Conservation (phyloP, 2,329 filamentous ascomycete genomes). For the Purpureocillium takamizusanense region DNA sequence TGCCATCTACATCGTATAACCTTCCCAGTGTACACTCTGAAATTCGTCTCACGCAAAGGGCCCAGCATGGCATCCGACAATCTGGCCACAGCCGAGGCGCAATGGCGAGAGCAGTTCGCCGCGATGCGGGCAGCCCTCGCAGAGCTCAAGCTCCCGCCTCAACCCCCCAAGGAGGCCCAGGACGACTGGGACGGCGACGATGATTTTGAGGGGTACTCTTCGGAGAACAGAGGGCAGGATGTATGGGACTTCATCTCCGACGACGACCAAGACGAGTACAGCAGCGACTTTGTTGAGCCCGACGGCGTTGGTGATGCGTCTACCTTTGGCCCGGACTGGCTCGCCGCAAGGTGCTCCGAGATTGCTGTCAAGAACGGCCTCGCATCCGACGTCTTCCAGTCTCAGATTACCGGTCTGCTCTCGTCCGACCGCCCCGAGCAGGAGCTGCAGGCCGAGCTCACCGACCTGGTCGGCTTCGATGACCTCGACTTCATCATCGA, state of each 20-base stretch:
- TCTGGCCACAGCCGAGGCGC: constrained; percentile 34
- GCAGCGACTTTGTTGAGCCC: constrained; percentile 53
- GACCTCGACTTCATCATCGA: constrained; percentile 91
- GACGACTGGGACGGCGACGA: constrained; percentile 56
- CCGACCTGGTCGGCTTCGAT: constrained; percentile 85
- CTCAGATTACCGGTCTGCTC: constrained; percentile 69
- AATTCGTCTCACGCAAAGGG: not conserved
- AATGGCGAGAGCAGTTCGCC: constrained; percentile 80
- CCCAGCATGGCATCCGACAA: constrained; percentile 23
- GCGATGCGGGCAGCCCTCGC: constrained; percentile 83
- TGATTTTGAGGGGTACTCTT: constrained; percentile 46
- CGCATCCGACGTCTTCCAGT: constrained; percentile 59
- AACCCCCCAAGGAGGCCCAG: constrained; percentile 28
- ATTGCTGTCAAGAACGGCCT: constrained; percentile 61
- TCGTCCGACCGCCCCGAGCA: constrained; percentile 62
- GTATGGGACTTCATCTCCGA: constrained; percentile 90
- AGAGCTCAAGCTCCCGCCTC: constrained; percentile 47
- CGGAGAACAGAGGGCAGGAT: constrained; percentile 62
- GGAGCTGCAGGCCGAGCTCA: constrained; percentile 82
- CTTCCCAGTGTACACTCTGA: no score
- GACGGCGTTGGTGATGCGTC: constrained; percentile 17
- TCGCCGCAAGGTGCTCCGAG: constrained; percentile 57
- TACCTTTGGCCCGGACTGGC: constrained; percentile 58
- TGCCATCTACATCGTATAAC: no score
- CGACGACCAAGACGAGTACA: constrained; percentile 55